Evolutionary conservation across 2,329 filamentous ascomycete species (phyloP), one percentile per base, ranked within the genome.

Genomic region (Scytalidium sp.): DNA sequence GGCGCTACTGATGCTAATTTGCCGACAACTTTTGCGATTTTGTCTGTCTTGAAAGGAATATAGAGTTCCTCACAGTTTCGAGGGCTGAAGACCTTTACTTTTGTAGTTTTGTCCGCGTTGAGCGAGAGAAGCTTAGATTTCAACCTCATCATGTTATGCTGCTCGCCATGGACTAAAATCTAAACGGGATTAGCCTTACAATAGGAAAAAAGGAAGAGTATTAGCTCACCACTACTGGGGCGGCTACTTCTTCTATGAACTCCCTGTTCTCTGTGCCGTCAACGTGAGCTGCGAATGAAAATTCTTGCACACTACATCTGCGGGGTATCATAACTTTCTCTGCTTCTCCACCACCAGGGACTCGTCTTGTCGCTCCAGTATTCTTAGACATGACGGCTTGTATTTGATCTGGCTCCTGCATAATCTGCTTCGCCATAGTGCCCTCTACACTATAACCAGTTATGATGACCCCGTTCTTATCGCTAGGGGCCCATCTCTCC

Each of bases 371-470:
- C 2, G 79, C 81, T 1, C 81, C 84, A 23, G 79, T 78, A 60
- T 81, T 83, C 50, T 87, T 78, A 40, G 85, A 90, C 85, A 96
- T 97, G 61, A 97, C 88, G 0, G 93, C 93, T 52, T 91, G 91
- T 50, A 99, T 97, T 62, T 91, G 86, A 53, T 97, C 92, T 0
- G 94, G 94, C 65, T 97, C 94, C 58, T 93, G 90, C 72, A 97
- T 87, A 55, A 99, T 89, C 61, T 94, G 85, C 69, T 96, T 93
- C 3, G 91, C 94, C 93, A 99, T 97, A 1, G 94, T 99, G 5
- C 94, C 94, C 70, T 99, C 94, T 7, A 99, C 93, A 53, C 91
- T 97, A 72, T 99, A 99, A 65, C 94, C 94, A 0, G 94, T 99
- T 68, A 99, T 96, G 60, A 99, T 88, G 41, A 99, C 90, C n/a